phyloP scores from a whole-genome alignment of 768 basidiomycete genomes.

The Calocera viscosa region DNA sequence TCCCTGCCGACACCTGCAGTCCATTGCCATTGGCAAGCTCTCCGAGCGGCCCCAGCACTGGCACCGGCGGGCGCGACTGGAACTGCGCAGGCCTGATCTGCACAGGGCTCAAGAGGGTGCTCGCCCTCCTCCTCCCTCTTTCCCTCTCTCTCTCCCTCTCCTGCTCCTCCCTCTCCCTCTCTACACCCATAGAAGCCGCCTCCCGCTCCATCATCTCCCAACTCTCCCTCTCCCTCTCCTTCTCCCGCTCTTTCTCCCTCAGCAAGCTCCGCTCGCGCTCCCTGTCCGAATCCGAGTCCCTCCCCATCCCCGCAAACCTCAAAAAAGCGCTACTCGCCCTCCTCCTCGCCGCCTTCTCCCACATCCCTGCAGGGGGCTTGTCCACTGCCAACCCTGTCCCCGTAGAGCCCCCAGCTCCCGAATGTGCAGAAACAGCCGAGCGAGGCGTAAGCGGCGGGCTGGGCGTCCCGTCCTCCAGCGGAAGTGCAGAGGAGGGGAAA shows the following conservation, averaged over 20 bases:
- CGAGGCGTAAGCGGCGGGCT: too few species aligned
- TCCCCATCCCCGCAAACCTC: slow-evolving; percentile 7
- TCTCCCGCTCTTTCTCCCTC: neutral
- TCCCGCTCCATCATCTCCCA: neutral
- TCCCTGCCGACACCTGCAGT: too few species aligned
- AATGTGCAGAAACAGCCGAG: too few species aligned
- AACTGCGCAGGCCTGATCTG: neutral
- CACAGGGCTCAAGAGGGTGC: neutral
- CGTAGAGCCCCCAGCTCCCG: too few species aligned
- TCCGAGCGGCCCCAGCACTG: too few species aligned
- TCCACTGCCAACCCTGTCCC: too few species aligned
- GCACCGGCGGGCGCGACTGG: too few species aligned
- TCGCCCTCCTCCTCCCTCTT: neutral
- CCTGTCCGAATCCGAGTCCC: slow-evolving; percentile 11
- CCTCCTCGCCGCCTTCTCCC: neutral
- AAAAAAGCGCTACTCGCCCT: neutral
- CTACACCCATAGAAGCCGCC: neutral
- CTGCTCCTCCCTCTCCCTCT: neutral
- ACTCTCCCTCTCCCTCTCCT: neutral
- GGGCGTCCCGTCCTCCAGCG: too few species aligned
- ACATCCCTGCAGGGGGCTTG: neutral
- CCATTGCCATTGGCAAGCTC: too few species aligned
- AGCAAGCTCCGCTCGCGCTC: neutral
- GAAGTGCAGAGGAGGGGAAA: too few species aligned
- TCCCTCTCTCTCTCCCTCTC: neutral